phyloP scores from a whole-genome alignment of 306 rosid species.

The Gastrolobium bilobum region DNA sequence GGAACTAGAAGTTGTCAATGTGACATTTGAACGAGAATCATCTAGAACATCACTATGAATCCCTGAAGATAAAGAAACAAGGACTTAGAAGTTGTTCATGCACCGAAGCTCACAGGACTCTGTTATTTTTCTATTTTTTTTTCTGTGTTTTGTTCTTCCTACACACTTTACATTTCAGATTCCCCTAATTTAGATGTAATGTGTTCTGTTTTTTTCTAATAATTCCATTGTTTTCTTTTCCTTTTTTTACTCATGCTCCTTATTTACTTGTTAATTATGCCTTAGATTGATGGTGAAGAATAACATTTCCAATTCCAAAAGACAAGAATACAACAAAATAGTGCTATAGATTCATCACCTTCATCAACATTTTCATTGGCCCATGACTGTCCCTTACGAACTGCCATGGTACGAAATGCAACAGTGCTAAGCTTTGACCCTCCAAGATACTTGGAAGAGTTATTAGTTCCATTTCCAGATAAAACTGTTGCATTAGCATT shows the following conservation, averaged over 20 bases:
- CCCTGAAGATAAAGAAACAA: conserved; percentile 59
- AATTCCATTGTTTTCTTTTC: no score
- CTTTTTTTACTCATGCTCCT: no score
- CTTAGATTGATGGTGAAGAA: neutral
- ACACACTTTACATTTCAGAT: no score
- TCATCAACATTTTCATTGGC: conserved; percentile 89
- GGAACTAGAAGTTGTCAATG: conserved; percentile 65
- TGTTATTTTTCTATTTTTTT: no score
- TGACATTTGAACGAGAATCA: conserved; percentile 70
- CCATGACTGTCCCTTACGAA: conserved; percentile 87
- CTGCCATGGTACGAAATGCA: conserved; percentile 75
- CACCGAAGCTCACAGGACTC: no score
- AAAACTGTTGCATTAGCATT: conserved; percentile 66
- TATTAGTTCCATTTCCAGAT: conserved; percentile 78
- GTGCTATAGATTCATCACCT: conserved; percentile 59
- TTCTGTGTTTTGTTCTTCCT: no score
- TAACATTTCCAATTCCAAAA: neutral
- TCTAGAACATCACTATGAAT: conserved; percentile 75
- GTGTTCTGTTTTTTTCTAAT: no score
- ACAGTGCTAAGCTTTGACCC: conserved; percentile 79
- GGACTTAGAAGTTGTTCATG: neutral
- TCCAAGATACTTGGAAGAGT: conserved; percentile 87
- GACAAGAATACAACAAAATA: conserved; percentile 22
- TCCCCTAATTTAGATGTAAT: no score
- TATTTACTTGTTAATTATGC: no score